Evolutionary conservation across 345 rosid species (phyloP).

Genomic region (Moricandia arvensis): DNA sequence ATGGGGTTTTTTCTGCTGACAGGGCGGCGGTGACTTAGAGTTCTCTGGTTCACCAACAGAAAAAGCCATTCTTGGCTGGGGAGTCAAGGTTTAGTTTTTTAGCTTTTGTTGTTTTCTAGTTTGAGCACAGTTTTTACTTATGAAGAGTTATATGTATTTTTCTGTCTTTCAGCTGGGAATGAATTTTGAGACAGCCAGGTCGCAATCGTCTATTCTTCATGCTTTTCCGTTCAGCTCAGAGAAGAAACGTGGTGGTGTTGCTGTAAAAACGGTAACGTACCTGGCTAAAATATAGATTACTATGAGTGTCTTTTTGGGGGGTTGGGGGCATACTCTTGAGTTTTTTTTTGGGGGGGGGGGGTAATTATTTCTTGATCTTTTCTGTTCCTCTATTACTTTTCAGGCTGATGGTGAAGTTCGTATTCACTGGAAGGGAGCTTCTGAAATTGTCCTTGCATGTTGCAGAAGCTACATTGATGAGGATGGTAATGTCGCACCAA

Average conservation of each 20-base stretch:
- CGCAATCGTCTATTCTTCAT: conserved; percentile 64
- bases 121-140: not conserved
- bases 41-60: conserved; percentile 93
- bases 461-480: conserved; percentile 66
- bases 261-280: conserved; percentile 54
- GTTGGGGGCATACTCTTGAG: not conserved
- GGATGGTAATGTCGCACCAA: conserved; percentile 49
- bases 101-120: not conserved
- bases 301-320: not conserved
- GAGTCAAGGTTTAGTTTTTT: conserved; percentile 55
- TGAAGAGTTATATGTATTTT: not conserved
- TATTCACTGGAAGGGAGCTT: conserved; percentile 99
- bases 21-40: conserved; percentile 78
- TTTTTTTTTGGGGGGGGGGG: not conserved
- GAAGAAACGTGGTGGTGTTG: conserved; percentile 96
- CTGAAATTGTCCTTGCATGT: conserved; percentile 83
- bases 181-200: conserved; percentile 68
- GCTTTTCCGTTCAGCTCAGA: conserved; percentile 93
- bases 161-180: conserved; percentile 70
- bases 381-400: not conserved
- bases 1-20: conserved; percentile 16
- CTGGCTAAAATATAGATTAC: not conserved
- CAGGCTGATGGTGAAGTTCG: conserved; percentile 74
- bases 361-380: not conserved
- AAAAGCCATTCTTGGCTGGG: conserved; percentile 97